Evolutionary conservation across 805 yeast genomes (phyloP).

Genomic region (Candida michaelii): DNA sequence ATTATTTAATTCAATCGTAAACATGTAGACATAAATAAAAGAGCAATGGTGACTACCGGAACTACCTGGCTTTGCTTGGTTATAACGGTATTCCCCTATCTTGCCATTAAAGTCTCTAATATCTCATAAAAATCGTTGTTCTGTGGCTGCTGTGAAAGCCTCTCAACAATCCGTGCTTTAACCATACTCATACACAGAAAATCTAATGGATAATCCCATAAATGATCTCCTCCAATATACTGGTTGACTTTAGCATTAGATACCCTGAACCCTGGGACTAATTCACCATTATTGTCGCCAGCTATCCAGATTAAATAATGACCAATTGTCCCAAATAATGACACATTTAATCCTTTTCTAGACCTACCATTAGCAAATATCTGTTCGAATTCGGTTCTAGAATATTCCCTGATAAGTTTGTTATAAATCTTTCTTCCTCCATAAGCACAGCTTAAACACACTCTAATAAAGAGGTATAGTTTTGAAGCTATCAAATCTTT

Average conservation of each 20-base stretch:
- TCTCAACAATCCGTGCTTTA: background rate
- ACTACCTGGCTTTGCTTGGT: too few species aligned
- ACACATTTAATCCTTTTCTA: background rate
- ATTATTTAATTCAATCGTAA: too few species aligned
- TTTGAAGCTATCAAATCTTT: background rate
- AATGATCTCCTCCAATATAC: constrained; percentile 1
- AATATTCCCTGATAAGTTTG: background rate
- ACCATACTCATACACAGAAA: background rate
- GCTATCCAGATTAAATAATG: constrained; percentile 3
- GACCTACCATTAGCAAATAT: background rate
- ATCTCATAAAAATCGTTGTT: background rate
- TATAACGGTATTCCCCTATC: background rate
- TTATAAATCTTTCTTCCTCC: constrained; percentile 3
- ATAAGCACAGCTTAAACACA: constrained; percentile 1
- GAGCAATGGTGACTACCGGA: too few species aligned
- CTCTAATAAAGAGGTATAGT: background rate
- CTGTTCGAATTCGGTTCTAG: background rate
- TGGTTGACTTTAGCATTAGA: background rate
- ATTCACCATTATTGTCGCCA: background rate
- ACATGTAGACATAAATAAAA: too few species aligned
- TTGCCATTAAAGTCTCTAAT: background rate
- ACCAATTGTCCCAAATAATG: constrained; percentile 1
- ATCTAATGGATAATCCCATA: constrained; percentile 1
- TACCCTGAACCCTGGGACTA: background rate
- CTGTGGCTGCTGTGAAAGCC: background rate